Conservation (phyloP, 2,329 filamentous ascomycete species). For the Paraconiothyrium sp. region DNA sequence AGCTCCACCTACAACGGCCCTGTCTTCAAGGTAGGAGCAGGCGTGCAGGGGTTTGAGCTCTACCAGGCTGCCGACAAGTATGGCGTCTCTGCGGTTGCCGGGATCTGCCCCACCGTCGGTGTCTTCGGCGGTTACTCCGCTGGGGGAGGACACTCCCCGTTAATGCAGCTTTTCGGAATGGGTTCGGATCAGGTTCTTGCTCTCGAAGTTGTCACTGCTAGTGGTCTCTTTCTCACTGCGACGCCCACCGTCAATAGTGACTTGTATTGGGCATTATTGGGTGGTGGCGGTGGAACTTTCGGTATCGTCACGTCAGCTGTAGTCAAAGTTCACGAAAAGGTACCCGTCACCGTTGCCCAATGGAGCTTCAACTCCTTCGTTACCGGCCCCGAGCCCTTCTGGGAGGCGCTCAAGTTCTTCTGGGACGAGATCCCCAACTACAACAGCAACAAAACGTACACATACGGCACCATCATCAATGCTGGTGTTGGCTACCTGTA, state of each 20-base stretch:
- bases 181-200: constrained; percentile 48
- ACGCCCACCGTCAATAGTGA: constrained; percentile 46
- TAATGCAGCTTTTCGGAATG: constrained; percentile 58
- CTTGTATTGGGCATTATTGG: constrained; percentile 51
- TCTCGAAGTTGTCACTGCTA: constrained; percentile 46
- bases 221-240: constrained; percentile 35
- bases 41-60: constrained; percentile 44
- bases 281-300: constrained; percentile 49
- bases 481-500: constrained; percentile 19
- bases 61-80: constrained; percentile 41
- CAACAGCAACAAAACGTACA: constrained; percentile 25
- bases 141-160: constrained; percentile 64
- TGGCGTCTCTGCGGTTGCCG: constrained; percentile 37
- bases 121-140: constrained; percentile 52
- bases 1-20: constrained; percentile 37
- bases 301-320: constrained; percentile 47
- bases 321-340: constrained; percentile 43
- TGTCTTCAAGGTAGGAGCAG: constrained; percentile 44
- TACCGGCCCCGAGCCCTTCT: constrained; percentile 32
- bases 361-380: constrained; percentile 32
- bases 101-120: constrained; percentile 61
- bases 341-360: constrained; percentile 41
- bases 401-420: constrained; percentile 19
- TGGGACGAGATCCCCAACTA: constrained; percentile 22
- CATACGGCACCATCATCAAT: constrained; percentile 22